Evolutionary conservation across 441 rosid species (phyloP), one percentile per base, ranked within the genome.

Genomic region (Codiaeum variegatum): DNA sequence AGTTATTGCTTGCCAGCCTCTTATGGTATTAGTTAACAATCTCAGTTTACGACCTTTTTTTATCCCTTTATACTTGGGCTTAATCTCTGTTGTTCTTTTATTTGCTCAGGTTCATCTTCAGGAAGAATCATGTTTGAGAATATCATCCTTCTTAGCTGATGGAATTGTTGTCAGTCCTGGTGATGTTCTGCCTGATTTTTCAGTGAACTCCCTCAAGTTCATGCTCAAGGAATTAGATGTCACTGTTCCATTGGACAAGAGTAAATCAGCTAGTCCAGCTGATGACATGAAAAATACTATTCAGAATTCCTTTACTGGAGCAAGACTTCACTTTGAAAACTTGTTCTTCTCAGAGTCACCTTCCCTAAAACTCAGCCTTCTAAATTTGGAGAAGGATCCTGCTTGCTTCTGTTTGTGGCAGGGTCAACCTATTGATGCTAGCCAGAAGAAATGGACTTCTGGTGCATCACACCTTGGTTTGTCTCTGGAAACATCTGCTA

Each of bases 101-200:
- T 73, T 85, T 79, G 54, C 66, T 80, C 86, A 95, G 99, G 80
- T 95, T 76, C 88, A 88, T 82, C 97, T 95, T 76, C 97, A 95
- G 81, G 99, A 95, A 87, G 98, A 93, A 85, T 91, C 97, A 62
- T 91, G 97, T 85, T 83, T 95, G 80, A 90, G 99, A 81, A 93
- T 95, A 79, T 79, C 90, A 73, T 95, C 99, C 65, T 95, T 95
- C 84, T 76, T 95, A 77, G 99, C 96, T 55, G 98, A 95, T 85
- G 99, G 99, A 67, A 87, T 95, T 71, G 90, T 86, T 76, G 91
- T 93, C 71, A 89, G 87, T 78, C 91, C 90, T 18, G 92, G 97
- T 76, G 92, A 81, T 81, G 76, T 95, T 76, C 80, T 88, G 67
- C 90, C 92, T 0, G 97, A 93, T 82, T 84, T 82, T 79, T 87